Evolutionary conservation across 1,284 basidiomycete genomes (phyloP).

Genomic region (Heterobasidion occidentale): DNA sequence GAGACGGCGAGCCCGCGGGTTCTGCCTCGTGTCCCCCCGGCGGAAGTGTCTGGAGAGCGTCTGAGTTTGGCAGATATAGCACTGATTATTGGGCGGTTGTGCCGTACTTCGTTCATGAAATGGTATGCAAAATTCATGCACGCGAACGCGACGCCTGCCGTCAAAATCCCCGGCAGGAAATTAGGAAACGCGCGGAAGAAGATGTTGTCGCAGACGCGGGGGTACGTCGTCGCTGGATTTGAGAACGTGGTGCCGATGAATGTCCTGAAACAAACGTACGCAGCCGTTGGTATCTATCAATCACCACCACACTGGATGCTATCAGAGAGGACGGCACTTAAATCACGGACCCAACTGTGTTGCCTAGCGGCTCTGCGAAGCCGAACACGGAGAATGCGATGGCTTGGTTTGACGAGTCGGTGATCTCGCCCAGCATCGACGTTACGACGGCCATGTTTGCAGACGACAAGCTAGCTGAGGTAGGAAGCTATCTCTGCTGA

Average conservation of each 20-base stretch:
- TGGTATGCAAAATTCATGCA: not conserved
- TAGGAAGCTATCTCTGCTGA: not conserved
- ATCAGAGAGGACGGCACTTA: too few species aligned
- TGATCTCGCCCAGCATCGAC: not conserved
- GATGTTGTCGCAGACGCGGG: not conserved
- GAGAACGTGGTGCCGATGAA: not conserved
- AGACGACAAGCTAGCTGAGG: not conserved
- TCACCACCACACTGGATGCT: too few species aligned
- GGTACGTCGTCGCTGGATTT: not conserved
- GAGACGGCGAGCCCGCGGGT: not conserved
- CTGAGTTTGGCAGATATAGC: not conserved
- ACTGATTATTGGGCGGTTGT: not conserved
- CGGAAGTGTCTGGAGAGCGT: not conserved
- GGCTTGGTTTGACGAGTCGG: not conserved
- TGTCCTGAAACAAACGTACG: not conserved
- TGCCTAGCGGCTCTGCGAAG: not conserved
- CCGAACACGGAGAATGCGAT: not conserved
- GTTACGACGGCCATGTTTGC: not conserved
- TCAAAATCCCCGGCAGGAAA: not conserved
- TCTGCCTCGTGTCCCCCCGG: not conserved
- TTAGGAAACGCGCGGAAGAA: not conserved
- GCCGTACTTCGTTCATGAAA: not conserved
- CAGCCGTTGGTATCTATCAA: too few species aligned
- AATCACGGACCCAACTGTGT: not conserved
- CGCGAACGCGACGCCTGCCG: not conserved